Evolutionary conservation across 2,329 filamentous ascomycete genomes (phyloP).

Genomic region (Scedosporium aurantiacum): DNA sequence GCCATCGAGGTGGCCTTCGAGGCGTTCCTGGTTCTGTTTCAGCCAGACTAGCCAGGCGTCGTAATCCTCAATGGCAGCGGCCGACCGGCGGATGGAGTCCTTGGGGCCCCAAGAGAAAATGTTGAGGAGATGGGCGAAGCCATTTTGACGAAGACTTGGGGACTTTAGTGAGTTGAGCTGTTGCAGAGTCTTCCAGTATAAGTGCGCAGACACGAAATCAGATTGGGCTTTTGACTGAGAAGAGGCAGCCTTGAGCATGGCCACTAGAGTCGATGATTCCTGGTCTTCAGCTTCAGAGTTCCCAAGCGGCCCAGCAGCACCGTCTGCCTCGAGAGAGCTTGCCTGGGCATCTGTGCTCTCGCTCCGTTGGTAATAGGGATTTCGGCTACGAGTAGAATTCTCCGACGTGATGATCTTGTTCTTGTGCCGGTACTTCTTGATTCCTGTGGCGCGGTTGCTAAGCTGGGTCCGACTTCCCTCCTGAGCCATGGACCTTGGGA

Average conservation of each 20-base stretch:
- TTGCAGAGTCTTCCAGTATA: slow-evolving; percentile 74
- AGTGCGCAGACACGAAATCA: slow-evolving; percentile 73
- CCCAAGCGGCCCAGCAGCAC: slow-evolving; percentile 10
- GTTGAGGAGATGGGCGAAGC: slow-evolving; percentile 60
- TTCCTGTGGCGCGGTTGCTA: slow-evolving; percentile 56
- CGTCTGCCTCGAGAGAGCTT: slow-evolving; percentile 9
- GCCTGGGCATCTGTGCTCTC: background rate
- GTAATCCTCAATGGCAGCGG: slow-evolving; percentile 64
- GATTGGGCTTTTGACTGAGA: slow-evolving; percentile 66
- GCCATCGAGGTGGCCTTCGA: slow-evolving; percentile 61
- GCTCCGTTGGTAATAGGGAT: slow-evolving; percentile 39
- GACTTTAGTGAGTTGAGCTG: slow-evolving; percentile 56
- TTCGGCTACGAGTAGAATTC: slow-evolving; percentile 42
- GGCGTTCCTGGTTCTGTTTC: slow-evolving; percentile 69
- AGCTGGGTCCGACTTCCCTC: slow-evolving; percentile 51
- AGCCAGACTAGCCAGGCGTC: slow-evolving; percentile 76
- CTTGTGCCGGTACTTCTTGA: slow-evolving; percentile 49
- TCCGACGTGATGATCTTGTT: slow-evolving; percentile 45
- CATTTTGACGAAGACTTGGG: slow-evolving; percentile 51
- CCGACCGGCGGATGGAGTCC: slow-evolving; percentile 57
- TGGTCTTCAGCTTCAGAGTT: slow-evolving; percentile 24
- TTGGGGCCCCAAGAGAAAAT: slow-evolving; percentile 63
- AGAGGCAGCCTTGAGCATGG: slow-evolving; percentile 68
- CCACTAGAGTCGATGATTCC: slow-evolving; percentile 38
- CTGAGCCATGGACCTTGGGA: slow-evolving; percentile 54